Percentiles rank a stretch among this genome's conserved stretches.
Evolutionary conservation across 2,329 filamentous ascomycete species (phyloP).

Genomic region (Zelopaecilomyces penicillatus): DNA sequence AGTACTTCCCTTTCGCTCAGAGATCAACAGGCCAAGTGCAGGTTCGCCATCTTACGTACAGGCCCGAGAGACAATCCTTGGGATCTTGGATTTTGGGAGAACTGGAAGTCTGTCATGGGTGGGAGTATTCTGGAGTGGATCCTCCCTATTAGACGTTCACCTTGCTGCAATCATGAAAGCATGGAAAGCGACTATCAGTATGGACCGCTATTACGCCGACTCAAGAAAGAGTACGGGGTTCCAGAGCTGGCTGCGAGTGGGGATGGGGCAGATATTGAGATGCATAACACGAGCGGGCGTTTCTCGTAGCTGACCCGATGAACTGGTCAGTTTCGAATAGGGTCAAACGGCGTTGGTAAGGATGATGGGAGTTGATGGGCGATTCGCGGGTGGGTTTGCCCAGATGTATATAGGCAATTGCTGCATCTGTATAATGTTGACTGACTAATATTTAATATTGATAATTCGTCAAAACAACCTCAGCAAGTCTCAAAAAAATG

Average conservation of each 20-base stretch:
- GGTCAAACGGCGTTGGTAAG: no score
- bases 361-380: no score
- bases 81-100: slow-evolving; percentile 61
- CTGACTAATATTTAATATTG: no score
- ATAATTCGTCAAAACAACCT: no score
- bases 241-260: slow-evolving; percentile 4
- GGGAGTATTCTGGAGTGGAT: slow-evolving; percentile 65
- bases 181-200: slow-evolving; percentile 60
- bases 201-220: slow-evolving; percentile 49
- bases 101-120: slow-evolving; percentile 78
- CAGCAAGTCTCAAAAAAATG: no score
- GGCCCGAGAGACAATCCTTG: slow-evolving; percentile 75
- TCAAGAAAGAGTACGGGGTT: slow-evolving; percentile 37
- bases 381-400: no score
- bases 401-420: no score
- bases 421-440: no score
- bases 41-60: slow-evolving; percentile 72
- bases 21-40: slow-evolving; percentile 46
- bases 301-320: no score
- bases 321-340: no score
- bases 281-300: slow-evolving; percentile 1
- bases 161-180: slow-evolving; percentile 61
- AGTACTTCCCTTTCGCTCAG: slow-evolving; percentile 17
- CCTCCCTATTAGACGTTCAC: slow-evolving; percentile 65
- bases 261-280: neutral